Percentiles rank a stretch among this genome's conserved stretches.
phyloP scores from a whole-genome alignment of 768 basidiomycete genomes.

The Leucogyrophana mollusca region DNA sequence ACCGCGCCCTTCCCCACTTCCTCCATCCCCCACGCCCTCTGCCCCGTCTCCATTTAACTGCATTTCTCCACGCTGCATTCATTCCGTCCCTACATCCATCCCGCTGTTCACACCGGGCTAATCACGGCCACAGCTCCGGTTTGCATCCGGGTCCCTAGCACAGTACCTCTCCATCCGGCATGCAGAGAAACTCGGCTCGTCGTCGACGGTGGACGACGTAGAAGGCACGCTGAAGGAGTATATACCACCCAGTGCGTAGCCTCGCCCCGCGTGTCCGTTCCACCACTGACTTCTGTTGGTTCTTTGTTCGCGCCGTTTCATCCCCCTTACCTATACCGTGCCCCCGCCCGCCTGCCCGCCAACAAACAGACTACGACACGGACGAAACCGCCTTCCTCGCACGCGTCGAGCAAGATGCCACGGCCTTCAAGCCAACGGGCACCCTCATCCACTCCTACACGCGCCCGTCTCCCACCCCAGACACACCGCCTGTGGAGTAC shows the following conservation, averaged over 20 bases:
- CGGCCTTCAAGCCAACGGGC: slow-evolving; percentile 74
- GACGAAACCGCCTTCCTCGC: slow-evolving; percentile 64
- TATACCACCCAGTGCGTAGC: slow-evolving; percentile 69
- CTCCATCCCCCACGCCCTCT: neutral
- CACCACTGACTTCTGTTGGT: neutral
- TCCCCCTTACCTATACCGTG: neutral
- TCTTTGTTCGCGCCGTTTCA: neutral
- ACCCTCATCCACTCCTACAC: slow-evolving; percentile 75
- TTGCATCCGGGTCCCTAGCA: slow-evolving; percentile 84
- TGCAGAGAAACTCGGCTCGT: slow-evolving; percentile 60
- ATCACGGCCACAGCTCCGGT: slow-evolving; percentile 54
- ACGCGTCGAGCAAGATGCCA: slow-evolving; percentile 77
- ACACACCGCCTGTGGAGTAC: slow-evolving; percentile 60
- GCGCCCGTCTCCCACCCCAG: slow-evolving; percentile 44
- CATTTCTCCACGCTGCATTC: neutral
- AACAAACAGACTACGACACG: slow-evolving; percentile 60
- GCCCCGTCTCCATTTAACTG: neutral
- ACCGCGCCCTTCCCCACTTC: slow-evolving; percentile 2
- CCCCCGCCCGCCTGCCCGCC: neutral
- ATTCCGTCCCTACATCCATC: neutral
- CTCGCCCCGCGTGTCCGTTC: neutral
- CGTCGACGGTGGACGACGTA: slow-evolving; percentile 82
- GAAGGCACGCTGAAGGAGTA: slow-evolving; percentile 73
- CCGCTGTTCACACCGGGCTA: neutral
- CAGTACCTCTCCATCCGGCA: slow-evolving; percentile 73